Evolutionary conservation across 2,329 filamentous ascomycete species (phyloP).

Genomic region (Epichloe elymi): DNA sequence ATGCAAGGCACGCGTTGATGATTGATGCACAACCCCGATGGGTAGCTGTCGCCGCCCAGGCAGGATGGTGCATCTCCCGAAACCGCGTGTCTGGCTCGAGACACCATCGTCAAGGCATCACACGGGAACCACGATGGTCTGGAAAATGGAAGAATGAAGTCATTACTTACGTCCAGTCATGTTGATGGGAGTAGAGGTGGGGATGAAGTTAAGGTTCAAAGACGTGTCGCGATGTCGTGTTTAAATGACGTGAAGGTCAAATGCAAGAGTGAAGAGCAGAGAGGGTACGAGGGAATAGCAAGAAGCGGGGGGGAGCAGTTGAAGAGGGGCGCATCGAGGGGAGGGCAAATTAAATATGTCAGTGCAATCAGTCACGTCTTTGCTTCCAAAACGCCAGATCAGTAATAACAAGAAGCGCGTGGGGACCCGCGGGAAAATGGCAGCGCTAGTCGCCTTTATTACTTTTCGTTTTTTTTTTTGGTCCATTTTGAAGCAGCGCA

Average conservation of each 20-base stretch:
- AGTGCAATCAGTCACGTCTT: slow-evolving; percentile 20
- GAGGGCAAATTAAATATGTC: slow-evolving; percentile 23
- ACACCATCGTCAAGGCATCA: too few relatives aligned
- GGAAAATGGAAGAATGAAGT: slow-evolving; percentile 4
- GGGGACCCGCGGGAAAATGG: not conserved
- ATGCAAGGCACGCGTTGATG: not conserved
- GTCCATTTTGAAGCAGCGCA: not conserved
- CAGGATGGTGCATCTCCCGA: too few relatives aligned
- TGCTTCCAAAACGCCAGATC: slow-evolving; percentile 6
- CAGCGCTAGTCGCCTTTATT: not conserved
- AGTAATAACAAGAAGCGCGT: slow-evolving; percentile 6
- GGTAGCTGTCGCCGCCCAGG: not conserved
- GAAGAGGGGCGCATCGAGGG: slow-evolving; percentile 14
- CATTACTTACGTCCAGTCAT: slow-evolving; percentile 61
- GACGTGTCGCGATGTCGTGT: slow-evolving; percentile 9
- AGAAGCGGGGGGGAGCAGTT: slow-evolving; percentile 13
- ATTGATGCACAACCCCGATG: not conserved
- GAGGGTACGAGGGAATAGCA: slow-evolving; percentile 6
- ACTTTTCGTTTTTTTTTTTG: not conserved
- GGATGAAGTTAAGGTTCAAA: not conserved
- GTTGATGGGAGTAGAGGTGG: slow-evolving; percentile 28
- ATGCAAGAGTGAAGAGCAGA: slow-evolving; percentile 8
- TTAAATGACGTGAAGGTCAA: slow-evolving; percentile 8
- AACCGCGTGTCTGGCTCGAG: too few relatives aligned
- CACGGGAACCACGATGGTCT: too few relatives aligned